These are phyloP conservation scores for Corylus heterophylla DNA, from an alignment of 306 rosid species.

Conservation along the genomic window DNA sequence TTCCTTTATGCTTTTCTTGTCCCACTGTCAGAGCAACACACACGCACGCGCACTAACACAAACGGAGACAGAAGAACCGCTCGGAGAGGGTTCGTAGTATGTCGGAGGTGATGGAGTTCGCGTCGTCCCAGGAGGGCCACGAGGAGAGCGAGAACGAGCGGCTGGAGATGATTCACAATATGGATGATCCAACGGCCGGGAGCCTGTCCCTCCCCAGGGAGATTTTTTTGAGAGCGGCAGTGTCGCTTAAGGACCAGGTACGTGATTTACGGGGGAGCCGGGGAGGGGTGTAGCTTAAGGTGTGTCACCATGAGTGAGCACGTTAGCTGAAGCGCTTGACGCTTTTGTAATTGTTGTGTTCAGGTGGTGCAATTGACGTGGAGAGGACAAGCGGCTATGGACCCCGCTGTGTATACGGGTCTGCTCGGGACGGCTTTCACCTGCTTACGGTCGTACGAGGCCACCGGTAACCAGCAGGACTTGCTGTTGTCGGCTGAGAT, in stretches of 20 bases:
- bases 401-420: constrained; percentile 75
- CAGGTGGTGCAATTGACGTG: constrained; percentile 73
- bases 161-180: constrained; percentile 31
- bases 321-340: background rate
- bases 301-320: background rate
- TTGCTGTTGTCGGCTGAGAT: constrained; percentile 61
- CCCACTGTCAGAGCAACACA: background rate
- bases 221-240: constrained; percentile 55
- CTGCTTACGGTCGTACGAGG: constrained; percentile 73
- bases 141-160: constrained; percentile 44
- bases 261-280: background rate
- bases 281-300: background rate
- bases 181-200: constrained; percentile 36
- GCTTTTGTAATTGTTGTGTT: background rate
- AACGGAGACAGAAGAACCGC: background rate
- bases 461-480: constrained; percentile 55
- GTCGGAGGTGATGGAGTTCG: constrained; percentile 38
- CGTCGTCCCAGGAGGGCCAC: constrained; percentile 36
- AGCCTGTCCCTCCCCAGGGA: constrained; percentile 43
- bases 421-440: constrained; percentile 79
- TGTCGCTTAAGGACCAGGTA: constrained; percentile 78
- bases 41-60: background rate
- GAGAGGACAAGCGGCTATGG: constrained; percentile 44
- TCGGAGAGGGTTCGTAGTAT: constrained; percentile 12
- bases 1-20: background rate